These are phyloP conservation scores for Alternaria dauci DNA, from an alignment of 2,329 filamentous ascomycete species.

Conservation along the genomic window DNA sequence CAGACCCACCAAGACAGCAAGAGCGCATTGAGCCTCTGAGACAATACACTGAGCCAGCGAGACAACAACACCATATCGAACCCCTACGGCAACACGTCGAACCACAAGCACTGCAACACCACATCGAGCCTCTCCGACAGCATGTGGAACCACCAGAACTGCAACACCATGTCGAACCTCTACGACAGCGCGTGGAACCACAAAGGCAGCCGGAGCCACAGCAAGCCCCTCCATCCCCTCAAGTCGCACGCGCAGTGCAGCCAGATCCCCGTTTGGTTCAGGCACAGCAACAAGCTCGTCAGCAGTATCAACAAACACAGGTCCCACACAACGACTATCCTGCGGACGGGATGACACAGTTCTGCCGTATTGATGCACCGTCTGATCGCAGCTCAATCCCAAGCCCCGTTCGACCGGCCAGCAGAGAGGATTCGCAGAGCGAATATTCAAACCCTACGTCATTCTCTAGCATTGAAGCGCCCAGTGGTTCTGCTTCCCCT, in stretches of 20 bases:
- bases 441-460: constrained; percentile 91
- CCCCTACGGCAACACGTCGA: constrained; percentile 3
- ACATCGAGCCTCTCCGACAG: too few species aligned
- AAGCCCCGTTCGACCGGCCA: constrained; percentile 77
- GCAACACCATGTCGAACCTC: constrained; percentile 7
- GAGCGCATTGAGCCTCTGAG: constrained; percentile 1
- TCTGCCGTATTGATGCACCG: constrained; percentile 79
- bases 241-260: constrained; percentile 32
- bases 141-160: constrained; percentile 3
- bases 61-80: constrained; percentile 11
- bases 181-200: constrained; percentile 11
- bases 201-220: constrained; percentile 13
- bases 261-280: constrained; percentile 49
- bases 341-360: constrained; percentile 95
- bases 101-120: too few species aligned
- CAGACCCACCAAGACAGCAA: constrained; percentile 13
- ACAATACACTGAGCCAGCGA: constrained; percentile 1
- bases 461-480: constrained; percentile 83
- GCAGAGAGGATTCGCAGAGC: constrained; percentile 88
- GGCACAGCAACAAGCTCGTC: constrained; percentile 49
- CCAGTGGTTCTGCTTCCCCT: constrained; percentile 77
- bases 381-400: constrained; percentile 75
- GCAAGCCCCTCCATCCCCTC: constrained; percentile 17
- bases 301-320: constrained; percentile 60
- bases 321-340: constrained; percentile 95